A percentile compares a stretch with the other conserved stretches of the same genome.
phyloP scores from a whole-genome alignment of 2,329 filamentous ascomycete genomes.

The Colletotrichum godetiae region DNA sequence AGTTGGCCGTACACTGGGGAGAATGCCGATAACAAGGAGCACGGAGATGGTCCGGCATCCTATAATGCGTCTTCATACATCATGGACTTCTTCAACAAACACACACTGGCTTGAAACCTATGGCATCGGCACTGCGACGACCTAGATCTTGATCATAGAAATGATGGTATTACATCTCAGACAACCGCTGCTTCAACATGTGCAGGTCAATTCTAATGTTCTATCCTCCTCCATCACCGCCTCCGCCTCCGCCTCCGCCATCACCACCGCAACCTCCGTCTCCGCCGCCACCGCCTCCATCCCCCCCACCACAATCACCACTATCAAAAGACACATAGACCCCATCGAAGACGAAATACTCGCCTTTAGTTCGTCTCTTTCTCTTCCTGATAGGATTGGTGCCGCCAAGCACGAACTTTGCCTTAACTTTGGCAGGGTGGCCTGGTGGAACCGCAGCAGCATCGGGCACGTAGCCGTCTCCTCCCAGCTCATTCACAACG shows the following conservation, averaged over 20 bases:
- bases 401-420: constrained; percentile 3
- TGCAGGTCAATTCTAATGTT: not conserved
- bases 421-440: constrained; percentile 6
- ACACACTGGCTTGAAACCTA: not conserved
- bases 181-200: not conserved
- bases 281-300: constrained; percentile 1
- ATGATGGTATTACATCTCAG: not conserved
- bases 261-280: constrained; percentile 6
- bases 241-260: constrained; percentile 26
- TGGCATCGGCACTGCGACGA: not conserved
- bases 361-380: not conserved
- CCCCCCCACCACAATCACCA: constrained; percentile 1
- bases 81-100: constrained; percentile 32
- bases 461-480: constrained; percentile 24
- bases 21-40: constrained; percentile 35
- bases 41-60: constrained; percentile 33
- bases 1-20: constrained; percentile 35
- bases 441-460: constrained; percentile 8
- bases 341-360: constrained; percentile 14
- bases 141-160: not conserved
- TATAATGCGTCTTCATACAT: constrained; percentile 37
- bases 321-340: constrained; percentile 11
- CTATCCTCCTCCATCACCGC: not conserved
- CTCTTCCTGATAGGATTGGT: constrained; percentile 14
- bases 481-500: constrained; percentile 1